Percentiles rank a stretch among this genome's conserved stretches.
Evolutionary conservation across 2,329 filamentous ascomycete genomes (phyloP).

Genomic region (Tolypocladium cylindrosporum): DNA sequence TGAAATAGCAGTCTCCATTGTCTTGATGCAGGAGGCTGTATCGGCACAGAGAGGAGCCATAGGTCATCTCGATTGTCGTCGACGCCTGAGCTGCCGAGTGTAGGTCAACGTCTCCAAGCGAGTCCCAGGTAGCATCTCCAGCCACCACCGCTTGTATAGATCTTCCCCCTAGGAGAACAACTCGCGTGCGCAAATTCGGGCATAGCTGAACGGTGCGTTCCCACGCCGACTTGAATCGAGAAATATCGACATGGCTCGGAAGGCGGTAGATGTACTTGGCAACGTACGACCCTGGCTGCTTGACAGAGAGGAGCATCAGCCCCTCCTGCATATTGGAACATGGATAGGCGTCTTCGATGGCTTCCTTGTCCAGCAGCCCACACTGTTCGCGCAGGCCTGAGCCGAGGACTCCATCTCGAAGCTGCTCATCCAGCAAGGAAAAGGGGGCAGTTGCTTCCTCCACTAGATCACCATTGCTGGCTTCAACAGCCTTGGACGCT

Average conservation of each 20-base stretch:
- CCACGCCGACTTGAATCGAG: conserved; percentile 18
- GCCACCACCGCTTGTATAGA: conserved; percentile 3
- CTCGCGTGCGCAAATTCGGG: conserved; percentile 6
- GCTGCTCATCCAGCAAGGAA: too few species aligned
- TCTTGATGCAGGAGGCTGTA: background rate
- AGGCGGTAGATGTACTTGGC: conserved; percentile 16
- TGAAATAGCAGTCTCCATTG: conserved; percentile 4
- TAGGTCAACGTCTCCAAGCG: background rate
- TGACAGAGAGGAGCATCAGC: conserved; percentile 22
- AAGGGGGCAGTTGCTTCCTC: too few species aligned
- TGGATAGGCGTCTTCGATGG: conserved; percentile 23
- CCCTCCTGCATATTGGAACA: conserved; percentile 27
- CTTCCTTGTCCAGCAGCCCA: background rate
- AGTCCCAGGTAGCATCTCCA: background rate
- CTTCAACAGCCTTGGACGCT: too few species aligned
- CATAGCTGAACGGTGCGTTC: conserved; percentile 1
- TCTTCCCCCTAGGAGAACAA: conserved; percentile 1
- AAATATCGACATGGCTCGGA: conserved; percentile 8
- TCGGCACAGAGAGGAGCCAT: conserved; percentile 3
- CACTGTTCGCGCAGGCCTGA: background rate
- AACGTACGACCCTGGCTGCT: conserved; percentile 23
- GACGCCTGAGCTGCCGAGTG: background rate
- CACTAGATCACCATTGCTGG: too few species aligned
- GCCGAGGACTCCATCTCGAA: too few species aligned
- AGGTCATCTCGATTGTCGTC: background rate